Percentiles rank a stretch among this genome's conserved stretches.
Evolutionary conservation across 78 protist genomes (phyloP).

Genomic region (Dictyostelium firmibasis): DNA sequence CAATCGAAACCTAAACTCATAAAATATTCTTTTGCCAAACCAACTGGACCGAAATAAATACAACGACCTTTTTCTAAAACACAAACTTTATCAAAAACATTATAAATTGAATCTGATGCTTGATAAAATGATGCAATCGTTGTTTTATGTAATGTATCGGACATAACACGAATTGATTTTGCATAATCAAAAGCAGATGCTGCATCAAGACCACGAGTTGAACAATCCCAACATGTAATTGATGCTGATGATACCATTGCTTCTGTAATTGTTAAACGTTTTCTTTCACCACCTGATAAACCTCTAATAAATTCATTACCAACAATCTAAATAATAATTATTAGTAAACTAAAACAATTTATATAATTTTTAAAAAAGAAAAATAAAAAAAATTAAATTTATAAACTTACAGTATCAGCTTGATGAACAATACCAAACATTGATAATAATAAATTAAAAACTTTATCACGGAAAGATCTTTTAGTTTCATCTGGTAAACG

Average conservation of each 20-base stretch:
- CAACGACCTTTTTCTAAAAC: constrained; percentile 69
- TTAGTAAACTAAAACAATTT: too few species aligned
- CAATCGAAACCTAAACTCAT: constrained; percentile 59
- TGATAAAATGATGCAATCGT: constrained; percentile 76
- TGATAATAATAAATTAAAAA: constrained; percentile 17
- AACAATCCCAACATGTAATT: constrained; percentile 79
- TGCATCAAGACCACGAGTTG: constrained; percentile 78
- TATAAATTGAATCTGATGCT: constrained; percentile 67
- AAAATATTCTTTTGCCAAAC: constrained; percentile 53
- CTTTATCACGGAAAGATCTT: constrained; percentile 50
- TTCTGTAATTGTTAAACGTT: constrained; percentile 73
- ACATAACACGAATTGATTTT: constrained; percentile 76
- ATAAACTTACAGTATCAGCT: constrained; percentile 46
- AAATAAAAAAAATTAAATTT: not conserved
- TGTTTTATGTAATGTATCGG: constrained; percentile 61
- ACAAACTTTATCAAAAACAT: constrained; percentile 51
- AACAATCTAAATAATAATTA: constrained; percentile 71
- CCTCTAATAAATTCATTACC: constrained; percentile 81
- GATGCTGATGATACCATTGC: constrained; percentile 77
- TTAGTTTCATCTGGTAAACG: constrained; percentile 40
- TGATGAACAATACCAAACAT: constrained; percentile 78
- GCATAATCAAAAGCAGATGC: constrained; percentile 82
- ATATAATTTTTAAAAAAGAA: not conserved
- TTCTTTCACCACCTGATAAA: constrained; percentile 80
- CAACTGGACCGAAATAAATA: constrained; percentile 73